Percentiles rank a stretch among this genome's conserved stretches.
phyloP scores from a whole-genome alignment of 2,329 filamentous ascomycete genomes.

The Claviceps fusiformis region DNA sequence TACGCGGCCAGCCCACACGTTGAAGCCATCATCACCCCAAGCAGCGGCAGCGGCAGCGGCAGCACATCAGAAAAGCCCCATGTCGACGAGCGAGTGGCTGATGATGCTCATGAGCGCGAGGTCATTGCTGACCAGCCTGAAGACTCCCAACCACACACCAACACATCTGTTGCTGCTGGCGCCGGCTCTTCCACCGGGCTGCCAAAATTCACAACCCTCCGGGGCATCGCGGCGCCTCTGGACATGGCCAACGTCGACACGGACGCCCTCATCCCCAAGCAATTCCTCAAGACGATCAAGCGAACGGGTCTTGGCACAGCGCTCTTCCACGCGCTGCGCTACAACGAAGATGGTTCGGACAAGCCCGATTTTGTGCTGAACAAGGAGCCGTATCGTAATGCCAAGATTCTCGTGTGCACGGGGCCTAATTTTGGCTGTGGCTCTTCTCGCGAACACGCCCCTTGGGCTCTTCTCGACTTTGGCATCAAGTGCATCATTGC shows the following conservation, averaged over 20 bases:
- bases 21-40: constrained; percentile 32
- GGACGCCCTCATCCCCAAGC: constrained; percentile 98
- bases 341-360: constrained; percentile 57
- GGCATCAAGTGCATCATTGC: constrained; percentile 91
- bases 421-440: constrained; percentile 95
- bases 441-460: constrained; percentile 83
- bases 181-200: constrained; percentile 46
- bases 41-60: not conserved
- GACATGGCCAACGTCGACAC: constrained; percentile 89
- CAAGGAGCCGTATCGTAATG: constrained; percentile 65
- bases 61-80: constrained; percentile 28
- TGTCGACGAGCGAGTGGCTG: constrained; percentile 37
- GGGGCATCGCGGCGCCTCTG: constrained; percentile 77
- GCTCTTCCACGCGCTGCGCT: constrained; percentile 77
- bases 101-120: constrained; percentile 39
- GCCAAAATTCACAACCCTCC: constrained; percentile 70
- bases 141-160: constrained; percentile 52
- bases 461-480: constrained; percentile 93
- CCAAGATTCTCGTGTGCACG: constrained; percentile 85
- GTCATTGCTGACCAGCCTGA: constrained; percentile 43
- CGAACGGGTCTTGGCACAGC: constrained; percentile 82
- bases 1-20: constrained; percentile 48
- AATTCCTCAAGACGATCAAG: constrained; percentile 99
- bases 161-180: constrained; percentile 33
- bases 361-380: constrained; percentile 81